Base-by-base conservation (phyloP, 805 yeast genomes). In the Monosporozyma unispora region DNA sequence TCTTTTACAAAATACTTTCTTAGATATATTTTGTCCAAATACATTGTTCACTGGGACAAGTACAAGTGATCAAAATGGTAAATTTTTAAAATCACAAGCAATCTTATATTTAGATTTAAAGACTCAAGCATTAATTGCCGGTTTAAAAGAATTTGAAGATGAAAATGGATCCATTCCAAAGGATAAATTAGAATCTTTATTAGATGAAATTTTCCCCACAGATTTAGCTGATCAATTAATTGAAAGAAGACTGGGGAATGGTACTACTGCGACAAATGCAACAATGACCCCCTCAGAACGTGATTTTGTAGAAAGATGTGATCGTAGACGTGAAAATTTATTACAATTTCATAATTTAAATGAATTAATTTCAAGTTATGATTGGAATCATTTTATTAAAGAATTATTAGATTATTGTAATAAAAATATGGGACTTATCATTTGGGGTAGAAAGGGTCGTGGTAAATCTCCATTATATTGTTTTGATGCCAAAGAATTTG, bases 41-140 rank as follows among this genome's bases (percentile, higher is more conserved):
- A 56, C 62, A 1, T 28, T 54, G 21, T 55, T 79, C 21, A 53
- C 58, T 2, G 55, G 48, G 31, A 52, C 48, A 38, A 49, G 47
- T 35, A 54, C 45, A n/a, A 23, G 50, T n/a, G 65, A 63, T 27
- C 57, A 56, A 45, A 53, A 56, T 39, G 64, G 88, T 4, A 78
- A 82, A 57, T 70, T 93, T 40, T 70, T 88, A 51, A 89, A 89
- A 63, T 79, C 85, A 9, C 96, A 87, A 57, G 89, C 93, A 0
- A 80, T 79, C 11, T 68, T 93, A 46, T 88, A 76, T 57, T 71
- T 93, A 38, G 97, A 93, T 57, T 74, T 93, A 62, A 93, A 93
- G 64, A 93, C 99, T 0, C 99, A 93, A 66, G 96, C 96, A 0
- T 93, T 81, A 61, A 89, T 93, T 19, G 83, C 96, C 1, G 96